Conservation (phyloP, 768 basidiomycete species). For the Serendipita sp. region DNA sequence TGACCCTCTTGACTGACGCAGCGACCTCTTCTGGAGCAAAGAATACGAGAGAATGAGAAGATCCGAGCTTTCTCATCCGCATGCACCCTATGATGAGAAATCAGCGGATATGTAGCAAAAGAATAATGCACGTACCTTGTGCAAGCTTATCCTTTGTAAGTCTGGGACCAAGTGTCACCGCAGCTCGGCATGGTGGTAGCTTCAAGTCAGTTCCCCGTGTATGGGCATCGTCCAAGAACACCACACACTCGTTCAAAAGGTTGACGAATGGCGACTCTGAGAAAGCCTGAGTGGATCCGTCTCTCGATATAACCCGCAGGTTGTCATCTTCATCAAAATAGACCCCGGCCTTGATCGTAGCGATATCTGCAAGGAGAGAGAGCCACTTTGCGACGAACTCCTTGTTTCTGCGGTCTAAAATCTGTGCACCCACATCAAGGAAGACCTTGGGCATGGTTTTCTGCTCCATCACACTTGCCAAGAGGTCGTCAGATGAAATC, state of each 20-base stretch:
- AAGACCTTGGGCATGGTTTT: slow-evolving; percentile 24
- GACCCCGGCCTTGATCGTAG: slow-evolving; percentile 24
- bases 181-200: slow-evolving; percentile 29
- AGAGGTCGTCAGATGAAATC: slow-evolving; percentile 15
- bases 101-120: not conserved
- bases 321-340: slow-evolving; percentile 27
- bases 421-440: slow-evolving; percentile 41
- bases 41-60: slow-evolving; percentile 32
- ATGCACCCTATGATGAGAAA: slow-evolving; percentile 27
- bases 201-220: slow-evolving; percentile 37
- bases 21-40: slow-evolving; percentile 29
- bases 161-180: slow-evolving; percentile 33
- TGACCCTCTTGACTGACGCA: slow-evolving; percentile 15
- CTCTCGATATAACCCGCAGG: slow-evolving; percentile 21
- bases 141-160: slow-evolving; percentile 35
- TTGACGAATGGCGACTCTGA: slow-evolving; percentile 22
- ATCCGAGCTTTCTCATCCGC: slow-evolving; percentile 35
- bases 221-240: slow-evolving; percentile 40
- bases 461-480: slow-evolving; percentile 21
- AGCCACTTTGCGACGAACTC: slow-evolving; percentile 30
- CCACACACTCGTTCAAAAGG: slow-evolving; percentile 23
- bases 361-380: slow-evolving; percentile 2
- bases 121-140: slow-evolving; percentile 24
- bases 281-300: slow-evolving; percentile 22
- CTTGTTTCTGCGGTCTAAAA: slow-evolving; percentile 32